These are phyloP conservation scores for Hyaloscypha hepaticicola DNA, from an alignment of 495 filamentous ascomycete genomes.

Conservation along the genomic window DNA sequence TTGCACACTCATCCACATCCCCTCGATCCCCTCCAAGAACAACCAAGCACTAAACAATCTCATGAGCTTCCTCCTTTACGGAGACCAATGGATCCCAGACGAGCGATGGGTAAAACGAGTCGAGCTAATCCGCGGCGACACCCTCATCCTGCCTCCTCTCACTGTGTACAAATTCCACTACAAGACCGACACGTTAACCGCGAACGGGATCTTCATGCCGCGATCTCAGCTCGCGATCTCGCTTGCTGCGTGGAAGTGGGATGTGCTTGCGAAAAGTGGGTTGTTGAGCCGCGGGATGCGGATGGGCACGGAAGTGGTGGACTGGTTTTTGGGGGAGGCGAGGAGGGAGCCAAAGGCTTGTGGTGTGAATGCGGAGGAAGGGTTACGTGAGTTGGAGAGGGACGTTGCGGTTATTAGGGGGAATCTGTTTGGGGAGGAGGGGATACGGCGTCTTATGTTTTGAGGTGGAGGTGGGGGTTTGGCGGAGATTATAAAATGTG, in stretches of 20 bases:
- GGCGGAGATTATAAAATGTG: no score
- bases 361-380: no score
- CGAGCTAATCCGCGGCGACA: neutral
- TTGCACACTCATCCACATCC: neutral
- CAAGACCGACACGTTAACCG: neutral
- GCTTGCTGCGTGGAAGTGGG: neutral
- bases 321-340: neutral
- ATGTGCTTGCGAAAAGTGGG: neutral
- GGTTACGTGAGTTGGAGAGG: no score
- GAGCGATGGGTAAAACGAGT: neutral
- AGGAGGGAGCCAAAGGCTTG: neutral
- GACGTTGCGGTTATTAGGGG: no score
- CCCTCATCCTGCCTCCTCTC: neutral
- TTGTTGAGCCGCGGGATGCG: neutral
- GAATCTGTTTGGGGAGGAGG: no score
- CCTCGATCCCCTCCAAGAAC: neutral
- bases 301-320: neutral
- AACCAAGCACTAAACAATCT: neutral
- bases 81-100: neutral
- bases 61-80: neutral
- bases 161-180: neutral
- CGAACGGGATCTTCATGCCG: neutral
- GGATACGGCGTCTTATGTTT: no score
- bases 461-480: no score
- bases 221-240: neutral